Evolutionary conservation across 192 early-diverging fungal genomes (phyloP).

Genomic region (Entophlyctis helioformis): DNA sequence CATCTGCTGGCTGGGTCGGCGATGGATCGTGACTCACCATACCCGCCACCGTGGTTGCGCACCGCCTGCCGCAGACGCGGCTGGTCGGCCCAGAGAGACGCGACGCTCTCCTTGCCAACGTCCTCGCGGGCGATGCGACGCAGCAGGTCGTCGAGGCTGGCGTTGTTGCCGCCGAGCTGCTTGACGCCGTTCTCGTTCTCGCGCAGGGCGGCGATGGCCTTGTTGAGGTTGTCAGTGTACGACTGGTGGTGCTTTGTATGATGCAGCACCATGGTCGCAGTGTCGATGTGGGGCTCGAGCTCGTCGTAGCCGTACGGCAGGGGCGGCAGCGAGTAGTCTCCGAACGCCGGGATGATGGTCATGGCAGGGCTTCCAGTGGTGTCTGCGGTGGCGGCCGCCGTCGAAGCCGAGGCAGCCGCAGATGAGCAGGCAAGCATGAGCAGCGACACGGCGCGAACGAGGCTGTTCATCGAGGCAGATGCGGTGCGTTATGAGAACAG

Average conservation of each 20-base stretch:
- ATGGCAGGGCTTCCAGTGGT: no score
- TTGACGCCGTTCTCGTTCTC: background rate
- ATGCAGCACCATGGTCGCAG: conserved; percentile 1
- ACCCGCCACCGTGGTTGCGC: conserved; percentile 5
- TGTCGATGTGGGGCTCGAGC: conserved; percentile 2
- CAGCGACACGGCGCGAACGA: no score
- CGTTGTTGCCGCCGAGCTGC: background rate
- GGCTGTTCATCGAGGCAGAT: no score
- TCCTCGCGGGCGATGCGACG: background rate
- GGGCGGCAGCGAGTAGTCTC: no score
- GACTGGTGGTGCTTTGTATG: conserved; percentile 2
- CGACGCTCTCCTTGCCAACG: background rate
- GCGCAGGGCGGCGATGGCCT: background rate
- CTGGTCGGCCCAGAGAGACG: no score
- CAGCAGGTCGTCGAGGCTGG: background rate
- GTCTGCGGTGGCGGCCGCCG: no score
- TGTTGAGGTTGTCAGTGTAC: conserved; percentile 1
- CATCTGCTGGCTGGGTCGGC: no score
- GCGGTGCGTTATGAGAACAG: no score
- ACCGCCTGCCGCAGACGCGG: background rate
- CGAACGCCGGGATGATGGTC: no score
- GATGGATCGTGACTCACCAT: no score
- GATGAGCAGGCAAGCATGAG: no score
- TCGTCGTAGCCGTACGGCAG: conserved; percentile 1
- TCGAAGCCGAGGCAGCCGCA: no score